Evolutionary conservation across 2,329 filamentous ascomycete species (phyloP), one percentile per base, ranked within the genome.

Genomic region (Stromatinia cepivora): DNA sequence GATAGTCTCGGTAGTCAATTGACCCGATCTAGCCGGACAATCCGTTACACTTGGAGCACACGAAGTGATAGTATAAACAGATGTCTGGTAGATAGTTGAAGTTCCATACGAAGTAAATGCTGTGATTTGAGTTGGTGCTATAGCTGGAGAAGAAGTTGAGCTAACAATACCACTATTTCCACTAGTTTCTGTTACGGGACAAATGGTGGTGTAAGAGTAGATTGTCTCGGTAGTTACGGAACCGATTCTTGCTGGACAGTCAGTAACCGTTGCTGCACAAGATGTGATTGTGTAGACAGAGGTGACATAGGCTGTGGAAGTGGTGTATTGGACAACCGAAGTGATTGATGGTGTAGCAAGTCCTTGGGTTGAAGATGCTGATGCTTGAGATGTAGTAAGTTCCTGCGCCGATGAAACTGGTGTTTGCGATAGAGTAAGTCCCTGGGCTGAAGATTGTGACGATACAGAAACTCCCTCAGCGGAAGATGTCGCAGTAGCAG

Each of bases 31-130:
- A 9, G 78, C 82, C 34, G 85, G 85, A 81, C 86, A 88, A 79
- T 86, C 79, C 48, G 82, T 81, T 36, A 84, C 78, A 67, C 79
- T 79, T 57, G 82, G 73, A 8, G 78, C 81, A 73, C 84, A 85
- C 73, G 80, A 82, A 66, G 83, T 86, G 77, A 87, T 79, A 67
- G 85, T 87, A 72, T 81, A 80, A 71, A 83, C 77, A 1, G 79
- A 77, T 56, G 85, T 87, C 69, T 81, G 82, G 80, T 81, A 85
- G 75, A 86, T 78, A 48, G 85, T 85, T 4, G 83, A 84, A 69
- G 74, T 76, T 31, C 81, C 75, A 46, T 75, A 76, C 20, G 69
- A 45, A 13, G 70, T 70, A 17, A 36, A 15, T 11, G 62, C 45
- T 15, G 46, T 65, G 3, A 57, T 65, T n/a, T 66, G 57, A 28